These are phyloP conservation scores for Neofusicoccum cordaticola DNA, from an alignment of 2,329 filamentous ascomycete genomes.

Conservation along the genomic window DNA sequence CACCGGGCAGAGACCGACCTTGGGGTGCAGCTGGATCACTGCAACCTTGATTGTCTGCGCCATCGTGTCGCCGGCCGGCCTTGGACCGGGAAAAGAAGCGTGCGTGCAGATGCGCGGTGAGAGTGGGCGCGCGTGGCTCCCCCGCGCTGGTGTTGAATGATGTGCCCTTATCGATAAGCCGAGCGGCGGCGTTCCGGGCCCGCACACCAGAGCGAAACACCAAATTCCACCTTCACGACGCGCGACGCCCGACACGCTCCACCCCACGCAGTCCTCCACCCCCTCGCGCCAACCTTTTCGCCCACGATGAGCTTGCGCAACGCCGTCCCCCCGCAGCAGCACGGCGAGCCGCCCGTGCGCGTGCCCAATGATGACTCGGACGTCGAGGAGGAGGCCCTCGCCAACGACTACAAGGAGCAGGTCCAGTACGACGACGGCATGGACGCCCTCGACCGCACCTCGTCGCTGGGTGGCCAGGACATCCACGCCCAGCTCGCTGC, in stretches of 20 bases:
- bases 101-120: neutral
- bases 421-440: constrained; percentile 89
- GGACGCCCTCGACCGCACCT: constrained; percentile 73
- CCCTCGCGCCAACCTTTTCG: neutral
- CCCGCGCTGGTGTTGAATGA: neutral
- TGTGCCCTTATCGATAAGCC: constrained; percentile 17
- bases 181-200: neutral
- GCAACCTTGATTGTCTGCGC: constrained; percentile 47
- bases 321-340: constrained; percentile 37
- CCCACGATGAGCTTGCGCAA: constrained; percentile 38
- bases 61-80: constrained; percentile 30
- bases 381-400: constrained; percentile 91
- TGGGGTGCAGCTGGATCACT: constrained; percentile 50
- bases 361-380: constrained; percentile 76
- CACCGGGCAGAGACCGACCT: constrained; percentile 31
- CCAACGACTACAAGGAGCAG: constrained; percentile 91
- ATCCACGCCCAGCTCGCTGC: constrained; percentile 89
- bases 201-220: constrained; percentile 19
- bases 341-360: constrained; percentile 38
- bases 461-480: constrained; percentile 70
- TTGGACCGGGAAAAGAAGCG: neutral
- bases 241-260: constrained; percentile 16
- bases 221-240: constrained; percentile 19
- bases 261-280: constrained; percentile 7
- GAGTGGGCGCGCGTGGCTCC: neutral